These are phyloP conservation scores for Umbellularia californica DNA, from an alignment of 164 flowering plant genomes.

Conservation along the genomic window DNA sequence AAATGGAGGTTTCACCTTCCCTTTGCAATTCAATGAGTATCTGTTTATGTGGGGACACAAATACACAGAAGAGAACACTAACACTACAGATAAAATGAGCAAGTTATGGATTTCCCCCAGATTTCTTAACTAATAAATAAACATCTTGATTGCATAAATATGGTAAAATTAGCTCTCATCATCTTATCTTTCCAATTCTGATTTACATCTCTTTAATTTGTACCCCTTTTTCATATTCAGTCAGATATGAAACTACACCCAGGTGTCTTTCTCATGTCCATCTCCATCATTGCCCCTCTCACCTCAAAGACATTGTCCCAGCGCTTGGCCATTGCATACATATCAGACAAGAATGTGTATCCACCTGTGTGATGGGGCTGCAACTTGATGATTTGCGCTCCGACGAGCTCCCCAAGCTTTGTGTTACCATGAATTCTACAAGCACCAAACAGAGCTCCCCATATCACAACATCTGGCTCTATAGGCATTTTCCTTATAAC, in stretches of 20 bases:
- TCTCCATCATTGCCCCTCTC: constrained; percentile 10
- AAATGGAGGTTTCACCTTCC: no score
- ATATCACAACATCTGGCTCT: constrained; percentile 8
- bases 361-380: constrained; percentile 13
- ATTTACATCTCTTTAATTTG: no score
- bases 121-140: no score
- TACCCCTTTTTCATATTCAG: not conserved
- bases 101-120: no score
- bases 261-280: constrained; percentile 9
- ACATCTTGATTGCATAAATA: no score
- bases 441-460: constrained; percentile 25
- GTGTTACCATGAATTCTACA: constrained; percentile 13
- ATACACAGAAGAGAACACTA: no score
- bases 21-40: no score
- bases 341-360: constrained; percentile 12
- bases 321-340: constrained; percentile 17
- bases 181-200: no score
- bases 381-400: constrained; percentile 16
- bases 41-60: no score
- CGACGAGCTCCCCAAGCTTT: constrained; percentile 19
- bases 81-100: no score
- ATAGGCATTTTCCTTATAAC: constrained; percentile 11
- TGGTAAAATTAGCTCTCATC: no score
- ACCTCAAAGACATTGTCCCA: constrained; percentile 14
- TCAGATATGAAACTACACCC: constrained; percentile 13